Evolutionary conservation across 352 stramenopile species (phyloP), one percentile per base, ranked within the genome.

Genomic region (Pythium sukuiense): DNA sequence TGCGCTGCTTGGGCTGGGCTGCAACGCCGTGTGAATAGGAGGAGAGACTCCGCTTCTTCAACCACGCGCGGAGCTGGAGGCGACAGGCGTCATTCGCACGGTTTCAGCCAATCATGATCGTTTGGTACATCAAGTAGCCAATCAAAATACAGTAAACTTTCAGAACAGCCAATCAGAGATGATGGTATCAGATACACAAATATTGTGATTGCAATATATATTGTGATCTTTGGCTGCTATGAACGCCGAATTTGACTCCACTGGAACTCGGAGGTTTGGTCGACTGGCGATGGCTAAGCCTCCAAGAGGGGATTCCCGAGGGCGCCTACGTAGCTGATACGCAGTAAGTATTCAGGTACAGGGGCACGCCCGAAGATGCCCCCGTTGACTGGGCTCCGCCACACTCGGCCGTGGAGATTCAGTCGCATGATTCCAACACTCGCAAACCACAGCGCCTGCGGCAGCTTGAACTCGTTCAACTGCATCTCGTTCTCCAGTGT

Each of bases 401-500:
- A 35, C 45, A 53, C 30, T 3, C 69, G 45, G 13, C 55, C 70
- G 13, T 59, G 29, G 13, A 72, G 13, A 11, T 48, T 63, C 18
- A 72, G 67, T 26, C 63, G 50, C 53, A 80, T 64, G 20, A 81
- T 49, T 3, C 69, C 50, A 27, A 45, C 58, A 7, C 57, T 45
- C n/a, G 58, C 45, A 26, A 89, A 70, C 65, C 83, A 88, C 14
- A 88, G 71, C 18, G 70, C 57, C 13, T 55, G 68, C 6, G 81
- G 81, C 18, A 90, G 68, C 41, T 72, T 60, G 43, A 89, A 87
- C 32, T 71, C 76, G 63, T 92, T 80, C 58, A 87, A 65, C 79
- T 87, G 56, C 83, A 91, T 91, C 55, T 85, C 74, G 49, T 87
- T 87, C 8, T 66, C 27, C 55, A 90, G 72, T 27, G 61, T 67